Conservation (phyloP, 352 stramenopile species). For the Aphanomyces stellatus region DNA sequence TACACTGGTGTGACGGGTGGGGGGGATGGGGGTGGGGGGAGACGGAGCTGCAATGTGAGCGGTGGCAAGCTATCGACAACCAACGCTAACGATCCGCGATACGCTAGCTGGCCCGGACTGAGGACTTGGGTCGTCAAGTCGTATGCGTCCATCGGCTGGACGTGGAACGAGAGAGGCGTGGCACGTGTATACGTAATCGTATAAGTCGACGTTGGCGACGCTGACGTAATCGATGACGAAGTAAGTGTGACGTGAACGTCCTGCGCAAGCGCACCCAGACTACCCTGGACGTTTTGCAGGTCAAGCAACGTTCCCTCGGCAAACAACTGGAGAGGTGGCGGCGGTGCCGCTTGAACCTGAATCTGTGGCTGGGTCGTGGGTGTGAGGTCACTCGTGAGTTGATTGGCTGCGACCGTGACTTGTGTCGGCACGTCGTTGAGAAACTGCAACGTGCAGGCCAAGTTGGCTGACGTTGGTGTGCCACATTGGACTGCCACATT, state of each 20-base stretch:
- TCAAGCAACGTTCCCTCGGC: not conserved
- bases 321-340: not conserved
- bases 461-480: not conserved
- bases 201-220: not conserved
- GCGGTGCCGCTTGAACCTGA: not conserved
- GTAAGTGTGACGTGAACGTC: too few relatives aligned
- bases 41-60: not conserved
- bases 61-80: not conserved
- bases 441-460: conserved; percentile 10
- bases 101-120: too few relatives aligned
- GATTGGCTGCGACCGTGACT: not conserved
- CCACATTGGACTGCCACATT: not conserved
- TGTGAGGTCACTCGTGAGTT: not conserved
- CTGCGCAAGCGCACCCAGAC: not conserved
- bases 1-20: not conserved
- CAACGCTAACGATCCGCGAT: not conserved
- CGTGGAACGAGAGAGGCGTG: not conserved
- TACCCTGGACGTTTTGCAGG: not conserved
- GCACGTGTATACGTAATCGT: not conserved
- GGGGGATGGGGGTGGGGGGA: not conserved
- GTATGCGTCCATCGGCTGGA: not conserved
- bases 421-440: not conserved
- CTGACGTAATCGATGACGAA: not conserved
- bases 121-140: not conserved
- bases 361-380: not conserved